Percentiles rank a stretch among this genome's conserved stretches.
These are phyloP conservation scores for Rhododendron mucronatum DNA, from an alignment of 148 eudicot species.

Conservation along the genomic window DNA sequence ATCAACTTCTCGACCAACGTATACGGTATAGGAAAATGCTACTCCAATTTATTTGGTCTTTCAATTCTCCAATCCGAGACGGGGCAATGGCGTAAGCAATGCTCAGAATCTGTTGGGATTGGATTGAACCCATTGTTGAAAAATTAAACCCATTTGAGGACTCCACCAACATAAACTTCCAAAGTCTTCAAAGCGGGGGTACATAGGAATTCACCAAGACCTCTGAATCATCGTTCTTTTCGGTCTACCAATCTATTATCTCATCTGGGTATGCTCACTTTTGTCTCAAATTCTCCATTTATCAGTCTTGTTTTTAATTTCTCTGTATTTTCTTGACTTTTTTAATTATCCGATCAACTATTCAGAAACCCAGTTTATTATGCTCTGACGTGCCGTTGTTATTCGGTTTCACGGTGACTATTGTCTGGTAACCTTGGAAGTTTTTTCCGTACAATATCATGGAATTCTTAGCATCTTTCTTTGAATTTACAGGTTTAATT, in stretches of 20 bases:
- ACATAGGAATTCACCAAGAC: background rate
- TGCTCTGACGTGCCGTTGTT: background rate
- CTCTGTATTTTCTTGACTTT: background rate
- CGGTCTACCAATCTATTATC: background rate
- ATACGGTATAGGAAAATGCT: no score
- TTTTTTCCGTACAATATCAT: background rate
- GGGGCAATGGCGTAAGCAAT: background rate
- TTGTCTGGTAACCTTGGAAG: background rate
- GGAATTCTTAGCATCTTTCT: background rate
- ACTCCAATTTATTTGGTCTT: no score
- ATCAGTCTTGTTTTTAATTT: background rate
- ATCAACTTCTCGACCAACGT: no score
- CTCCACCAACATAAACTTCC: background rate
- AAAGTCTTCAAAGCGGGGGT: background rate
- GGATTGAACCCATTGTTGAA: background rate
- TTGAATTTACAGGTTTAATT: background rate
- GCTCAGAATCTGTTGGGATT: background rate
- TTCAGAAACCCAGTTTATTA: background rate
- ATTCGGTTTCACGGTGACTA: background rate
- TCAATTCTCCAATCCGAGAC: no score
- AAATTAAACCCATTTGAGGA: background rate
- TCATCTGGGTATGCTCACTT: slow-evolving; percentile 5
- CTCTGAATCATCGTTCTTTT: background rate
- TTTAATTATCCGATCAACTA: background rate
- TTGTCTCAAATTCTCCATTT: background rate